Base-by-base conservation (phyloP, 2,329 filamentous ascomycete species). In the Chaetomiaceae sp. region DNA sequence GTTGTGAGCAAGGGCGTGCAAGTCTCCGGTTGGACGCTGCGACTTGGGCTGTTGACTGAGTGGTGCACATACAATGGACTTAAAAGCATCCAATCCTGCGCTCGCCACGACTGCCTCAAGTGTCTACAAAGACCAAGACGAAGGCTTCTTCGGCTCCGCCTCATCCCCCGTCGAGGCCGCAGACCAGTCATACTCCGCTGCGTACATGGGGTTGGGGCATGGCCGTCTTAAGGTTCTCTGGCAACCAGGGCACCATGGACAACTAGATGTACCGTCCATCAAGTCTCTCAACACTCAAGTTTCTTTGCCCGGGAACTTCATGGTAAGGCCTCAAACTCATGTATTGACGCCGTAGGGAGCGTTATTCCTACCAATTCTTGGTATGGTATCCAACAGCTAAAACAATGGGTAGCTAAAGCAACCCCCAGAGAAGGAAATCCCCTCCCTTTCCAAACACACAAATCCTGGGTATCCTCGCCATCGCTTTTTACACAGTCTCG, bases 21-120 rank as follows among this genome's bases (percentile, higher is more conserved):
- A n/a, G n/a, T n/a, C n/a, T n/a, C n/a, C n/a, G n/a, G n/a, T n/a
- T n/a, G n/a, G n/a, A n/a, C n/a, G n/a, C n/a, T n/a, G n/a, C n/a
- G n/a, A n/a, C n/a, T n/a, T n/a, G n/a, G n/a, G n/a, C n/a, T n/a
- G n/a, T n/a, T n/a, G n/a, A n/a, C n/a, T n/a, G n/a, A n/a, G n/a
- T n/a, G n/a, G 88, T 90, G 87, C 72, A 89, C 94, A 84, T 84
- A 87, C 68, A 88, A 87, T 65, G 89, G 89, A 31, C 75, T 92
- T 63, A 92, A 91, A 73, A 91, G 89, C 69, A 79, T 94, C 54
- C 84, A 87, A 67, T 83, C 84, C 62, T 82, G 80, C 54, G 77
- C 81, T 54, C 82, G 84, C 60, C 84, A 84, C 64, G 84, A 84
- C 72, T 81, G 81, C 56, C 72, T 81, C 62, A 78, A 79, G 70